phyloP scores from a whole-genome alignment of 2,329 filamentous ascomycete species.

The Colletotrichum sp. region DNA sequence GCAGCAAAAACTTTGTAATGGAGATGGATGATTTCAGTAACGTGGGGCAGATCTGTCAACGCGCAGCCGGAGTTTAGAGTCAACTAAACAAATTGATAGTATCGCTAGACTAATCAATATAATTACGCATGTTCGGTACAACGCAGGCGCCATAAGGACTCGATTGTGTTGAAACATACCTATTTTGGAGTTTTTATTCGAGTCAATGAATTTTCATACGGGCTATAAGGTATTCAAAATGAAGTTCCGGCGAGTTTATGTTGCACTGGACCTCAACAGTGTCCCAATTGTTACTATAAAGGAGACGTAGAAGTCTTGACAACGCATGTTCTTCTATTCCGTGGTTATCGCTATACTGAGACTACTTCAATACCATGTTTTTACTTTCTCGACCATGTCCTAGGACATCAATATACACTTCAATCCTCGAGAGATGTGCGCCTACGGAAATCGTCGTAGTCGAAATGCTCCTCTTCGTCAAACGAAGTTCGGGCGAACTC shows the following conservation, averaged over 20 bases:
- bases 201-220: neutral
- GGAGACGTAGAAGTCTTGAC: neutral
- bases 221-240: too few relatives aligned
- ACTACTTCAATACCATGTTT: neutral
- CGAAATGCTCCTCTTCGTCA: neutral
- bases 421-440: neutral
- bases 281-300: too few relatives aligned
- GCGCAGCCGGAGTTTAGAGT: accelerated
- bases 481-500: neutral
- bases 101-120: neutral
- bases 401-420: neutral
- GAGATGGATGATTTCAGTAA: accelerated
- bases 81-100: neutral
- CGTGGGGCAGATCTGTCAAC: neutral
- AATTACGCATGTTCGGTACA: neutral
- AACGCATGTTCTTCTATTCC: neutral
- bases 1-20: neutral
- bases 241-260: too few relatives aligned
- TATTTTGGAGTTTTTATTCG: neutral
- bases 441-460: neutral
- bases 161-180: accelerated
- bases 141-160: neutral
- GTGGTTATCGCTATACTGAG: neutral
- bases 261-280: too few relatives aligned
- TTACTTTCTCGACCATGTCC: neutral